A percentile compares a stretch with the other conserved stretches of the same genome.
Evolutionary conservation across 2,329 filamentous ascomycete species (phyloP).

Genomic region (Pseudogymnoascus sp.): DNA sequence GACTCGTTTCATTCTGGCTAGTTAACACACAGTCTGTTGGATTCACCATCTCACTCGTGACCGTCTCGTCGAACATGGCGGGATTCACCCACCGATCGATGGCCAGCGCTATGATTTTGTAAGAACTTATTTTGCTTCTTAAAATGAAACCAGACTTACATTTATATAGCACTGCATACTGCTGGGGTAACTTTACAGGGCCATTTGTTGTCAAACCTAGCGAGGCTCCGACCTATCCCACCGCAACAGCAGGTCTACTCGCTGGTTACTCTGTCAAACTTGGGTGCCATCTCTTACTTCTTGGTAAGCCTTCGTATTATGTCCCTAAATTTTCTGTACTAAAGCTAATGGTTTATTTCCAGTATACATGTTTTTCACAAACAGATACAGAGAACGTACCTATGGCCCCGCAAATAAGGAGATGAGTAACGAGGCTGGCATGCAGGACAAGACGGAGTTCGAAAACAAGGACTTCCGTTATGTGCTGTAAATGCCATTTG

Average conservation of each 20-base stretch:
- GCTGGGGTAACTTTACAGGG: slow-evolving; percentile 33
- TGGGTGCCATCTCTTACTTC: slow-evolving; percentile 29
- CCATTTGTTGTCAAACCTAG: slow-evolving; percentile 31
- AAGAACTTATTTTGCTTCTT: slow-evolving; percentile 3
- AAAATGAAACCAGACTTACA: neutral
- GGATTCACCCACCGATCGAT: slow-evolving; percentile 14
- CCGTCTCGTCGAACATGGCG: slow-evolving; percentile 26
- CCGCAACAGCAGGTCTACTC: slow-evolving; percentile 33
- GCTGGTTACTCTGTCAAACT: slow-evolving; percentile 33
- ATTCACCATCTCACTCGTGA: slow-evolving; percentile 30
- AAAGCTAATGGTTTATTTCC: neutral
- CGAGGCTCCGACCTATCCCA: slow-evolving; percentile 27
- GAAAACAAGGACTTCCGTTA: slow-evolving; percentile 37
- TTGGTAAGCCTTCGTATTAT: slow-evolving; percentile 21
- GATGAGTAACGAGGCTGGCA: slow-evolving; percentile 31
- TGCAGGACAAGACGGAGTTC: slow-evolving; percentile 35
- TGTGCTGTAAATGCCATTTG: slow-evolving; percentile 22
- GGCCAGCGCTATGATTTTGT: slow-evolving; percentile 30
- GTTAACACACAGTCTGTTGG: slow-evolving; percentile 32
- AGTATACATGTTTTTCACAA: slow-evolving; percentile 32
- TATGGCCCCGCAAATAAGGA: slow-evolving; percentile 30
- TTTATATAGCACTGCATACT: slow-evolving; percentile 28
- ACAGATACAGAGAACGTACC: slow-evolving; percentile 27
- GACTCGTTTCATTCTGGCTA: slow-evolving; percentile 32
- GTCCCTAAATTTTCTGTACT: neutral